Conservation (phyloP, 2,329 filamentous ascomycete species). For the Dactylonectria macrodidyma region DNA sequence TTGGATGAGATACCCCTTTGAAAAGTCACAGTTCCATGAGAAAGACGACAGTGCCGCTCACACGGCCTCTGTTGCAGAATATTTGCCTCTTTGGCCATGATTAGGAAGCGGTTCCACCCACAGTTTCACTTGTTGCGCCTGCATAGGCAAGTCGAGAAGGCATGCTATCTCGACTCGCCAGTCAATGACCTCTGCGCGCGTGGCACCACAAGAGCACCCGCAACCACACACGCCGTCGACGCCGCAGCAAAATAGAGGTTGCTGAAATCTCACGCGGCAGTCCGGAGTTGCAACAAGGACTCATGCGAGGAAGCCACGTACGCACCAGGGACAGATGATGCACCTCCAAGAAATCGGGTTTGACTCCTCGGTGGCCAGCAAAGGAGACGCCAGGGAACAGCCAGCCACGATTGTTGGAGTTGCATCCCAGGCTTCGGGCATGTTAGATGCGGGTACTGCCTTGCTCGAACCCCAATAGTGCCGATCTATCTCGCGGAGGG, state of each 20-base stretch:
- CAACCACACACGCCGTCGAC: conserved; percentile 31
- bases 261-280: conserved; percentile 25
- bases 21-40: conserved; percentile 32
- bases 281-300: conserved; percentile 2
- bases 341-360: conserved; percentile 38
- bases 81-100: conserved; percentile 29
- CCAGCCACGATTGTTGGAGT: conserved; percentile 19
- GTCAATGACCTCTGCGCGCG: conserved; percentile 15
- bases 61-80: conserved; percentile 23
- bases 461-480: conserved; percentile 35
- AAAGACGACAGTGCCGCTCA: conserved; percentile 29
- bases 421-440: conserved; percentile 11
- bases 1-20: conserved; percentile 42
- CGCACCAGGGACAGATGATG: conserved; percentile 36
- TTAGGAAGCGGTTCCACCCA: conserved; percentile 32
- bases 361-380: conserved; percentile 25
- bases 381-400: conserved; percentile 21
- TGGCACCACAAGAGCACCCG: conserved; percentile 33
- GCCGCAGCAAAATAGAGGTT: conserved; percentile 24
- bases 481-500: conserved; percentile 30
- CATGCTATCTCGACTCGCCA: conserved; percentile 19
- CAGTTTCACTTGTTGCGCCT: conserved; percentile 20
- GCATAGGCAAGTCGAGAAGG: conserved; percentile 8
- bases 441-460: conserved; percentile 29
- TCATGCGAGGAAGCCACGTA: conserved; percentile 22